Percentiles rank a stretch among this genome's conserved stretches.
Evolutionary conservation across 2,329 filamentous ascomycete genomes (phyloP).

Genomic region (Coccinonectria pachysandricola): DNA sequence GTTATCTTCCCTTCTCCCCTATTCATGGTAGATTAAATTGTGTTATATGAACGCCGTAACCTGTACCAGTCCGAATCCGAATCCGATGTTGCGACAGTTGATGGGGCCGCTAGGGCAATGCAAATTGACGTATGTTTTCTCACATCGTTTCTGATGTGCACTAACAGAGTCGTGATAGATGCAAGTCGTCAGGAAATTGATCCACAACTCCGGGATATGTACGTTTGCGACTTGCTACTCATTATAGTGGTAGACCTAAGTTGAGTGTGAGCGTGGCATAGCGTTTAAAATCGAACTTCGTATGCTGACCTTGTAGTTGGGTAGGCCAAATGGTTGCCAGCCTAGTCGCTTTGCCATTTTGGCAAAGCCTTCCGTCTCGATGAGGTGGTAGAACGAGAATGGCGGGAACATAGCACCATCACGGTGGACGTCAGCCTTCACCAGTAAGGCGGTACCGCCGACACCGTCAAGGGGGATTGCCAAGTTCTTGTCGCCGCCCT

Average conservation of each 20-base stretch:
- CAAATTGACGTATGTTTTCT: conserved; percentile 2
- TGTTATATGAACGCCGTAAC: conserved; percentile 18
- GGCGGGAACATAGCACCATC: conserved; percentile 98
- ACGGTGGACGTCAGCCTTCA: conserved; percentile 93
- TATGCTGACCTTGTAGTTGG: conserved; percentile 84
- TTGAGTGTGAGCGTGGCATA: background rate
- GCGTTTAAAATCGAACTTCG: no score
- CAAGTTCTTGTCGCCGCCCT: conserved; percentile 44
- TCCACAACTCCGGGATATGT: conserved; percentile 3
- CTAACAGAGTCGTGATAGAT: conserved; percentile 9
- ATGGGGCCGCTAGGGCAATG: conserved; percentile 2
- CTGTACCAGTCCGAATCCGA: conserved; percentile 12
- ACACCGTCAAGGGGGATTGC: conserved; percentile 82
- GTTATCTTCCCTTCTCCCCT: conserved; percentile 3
- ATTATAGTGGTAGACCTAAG: conserved; percentile 80
- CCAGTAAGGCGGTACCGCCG: conserved; percentile 81
- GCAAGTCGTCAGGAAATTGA: conserved; percentile 4
- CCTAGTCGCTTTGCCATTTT: conserved; percentile 90
- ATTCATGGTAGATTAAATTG: conserved; percentile 5
- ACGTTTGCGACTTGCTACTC: conserved; percentile 46
- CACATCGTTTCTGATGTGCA: conserved; percentile 5
- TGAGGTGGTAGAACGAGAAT: conserved; percentile 91
- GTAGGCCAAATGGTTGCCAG: conserved; percentile 78
- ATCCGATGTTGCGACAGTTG: conserved; percentile 8
- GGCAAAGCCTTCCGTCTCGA: conserved; percentile 96